These are phyloP conservation scores for Xylaria arbuscula DNA, from an alignment of 2,329 filamentous ascomycete species.

Conservation along the genomic window DNA sequence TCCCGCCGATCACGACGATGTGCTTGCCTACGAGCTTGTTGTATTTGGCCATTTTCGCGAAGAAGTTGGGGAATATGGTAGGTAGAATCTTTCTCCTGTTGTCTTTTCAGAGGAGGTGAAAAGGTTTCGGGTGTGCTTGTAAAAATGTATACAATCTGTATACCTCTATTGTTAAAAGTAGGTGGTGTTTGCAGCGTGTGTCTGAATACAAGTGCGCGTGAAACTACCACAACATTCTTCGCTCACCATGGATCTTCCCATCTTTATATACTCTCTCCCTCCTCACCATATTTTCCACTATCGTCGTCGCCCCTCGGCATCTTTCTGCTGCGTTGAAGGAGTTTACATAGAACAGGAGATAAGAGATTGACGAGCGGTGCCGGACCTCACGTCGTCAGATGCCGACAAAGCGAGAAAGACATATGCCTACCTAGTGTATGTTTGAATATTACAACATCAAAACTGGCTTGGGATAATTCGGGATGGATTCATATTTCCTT, in stretches of 20 bases:
- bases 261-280: conserved; percentile 2
- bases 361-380: background rate
- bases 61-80: background rate
- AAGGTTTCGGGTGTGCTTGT: too few relatives aligned
- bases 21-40: conserved; percentile 50
- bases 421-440: too few relatives aligned
- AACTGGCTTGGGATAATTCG: background rate
- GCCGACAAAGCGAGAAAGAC: background rate
- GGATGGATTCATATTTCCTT: background rate
- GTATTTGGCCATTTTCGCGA: conserved; percentile 45
- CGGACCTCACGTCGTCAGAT: background rate
- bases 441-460: background rate
- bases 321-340: background rate
- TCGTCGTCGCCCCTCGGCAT: background rate
- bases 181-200: background rate
- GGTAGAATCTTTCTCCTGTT: background rate
- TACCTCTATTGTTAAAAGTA: background rate
- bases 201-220: background rate
- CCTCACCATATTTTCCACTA: background rate
- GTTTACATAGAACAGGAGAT: background rate
- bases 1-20: conserved; percentile 48
- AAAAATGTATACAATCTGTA: background rate
- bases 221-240: background rate
- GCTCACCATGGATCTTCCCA: background rate
- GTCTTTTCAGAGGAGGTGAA: background rate